Evolutionary conservation across 2,329 filamentous ascomycete species (phyloP).

Genomic region (Cryphonectria japonica): DNA sequence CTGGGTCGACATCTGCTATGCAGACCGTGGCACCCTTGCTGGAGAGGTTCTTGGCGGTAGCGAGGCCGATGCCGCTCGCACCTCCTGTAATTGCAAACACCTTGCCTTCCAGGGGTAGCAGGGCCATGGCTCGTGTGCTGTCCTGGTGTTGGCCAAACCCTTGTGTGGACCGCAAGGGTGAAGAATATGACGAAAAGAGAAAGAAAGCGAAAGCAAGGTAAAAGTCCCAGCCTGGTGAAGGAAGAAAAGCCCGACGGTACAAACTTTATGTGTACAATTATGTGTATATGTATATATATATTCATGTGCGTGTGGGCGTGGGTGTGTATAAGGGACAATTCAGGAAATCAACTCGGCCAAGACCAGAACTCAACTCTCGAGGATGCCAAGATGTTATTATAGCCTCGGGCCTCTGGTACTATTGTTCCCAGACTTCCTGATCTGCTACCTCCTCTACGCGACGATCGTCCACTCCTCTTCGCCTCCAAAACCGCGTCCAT

Average conservation of each 20-base stretch:
- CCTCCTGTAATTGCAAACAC: conserved; percentile 31
- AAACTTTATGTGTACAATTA: not conserved
- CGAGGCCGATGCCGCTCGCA: conserved; percentile 45
- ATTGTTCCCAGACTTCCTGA: not conserved
- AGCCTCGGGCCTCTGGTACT: not conserved
- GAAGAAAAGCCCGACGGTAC: not conserved
- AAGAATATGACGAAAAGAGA: not conserved
- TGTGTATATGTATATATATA: too few relatives aligned
- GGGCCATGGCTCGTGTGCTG: conserved; percentile 3
- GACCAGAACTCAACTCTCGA: not conserved
- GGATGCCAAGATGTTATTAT: conserved; percentile 1
- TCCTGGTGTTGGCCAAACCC: not conserved
- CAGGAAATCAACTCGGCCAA: not conserved
- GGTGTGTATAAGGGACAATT: not conserved
- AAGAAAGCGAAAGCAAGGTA: not conserved
- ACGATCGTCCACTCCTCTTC: not conserved
- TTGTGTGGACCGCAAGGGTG: not conserved
- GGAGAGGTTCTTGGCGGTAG: conserved; percentile 44
- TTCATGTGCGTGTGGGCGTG: not conserved
- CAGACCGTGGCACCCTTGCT: conserved; percentile 44
- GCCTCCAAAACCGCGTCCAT: not conserved
- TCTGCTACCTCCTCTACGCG: not conserved
- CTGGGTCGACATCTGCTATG: conserved; percentile 44
- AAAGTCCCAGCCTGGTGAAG: not conserved
- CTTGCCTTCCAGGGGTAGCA: conserved; percentile 24